Evolutionary conservation across 2,329 filamentous ascomycete species (phyloP).

Genomic region (Torrubiellomyces zombiae): DNA sequence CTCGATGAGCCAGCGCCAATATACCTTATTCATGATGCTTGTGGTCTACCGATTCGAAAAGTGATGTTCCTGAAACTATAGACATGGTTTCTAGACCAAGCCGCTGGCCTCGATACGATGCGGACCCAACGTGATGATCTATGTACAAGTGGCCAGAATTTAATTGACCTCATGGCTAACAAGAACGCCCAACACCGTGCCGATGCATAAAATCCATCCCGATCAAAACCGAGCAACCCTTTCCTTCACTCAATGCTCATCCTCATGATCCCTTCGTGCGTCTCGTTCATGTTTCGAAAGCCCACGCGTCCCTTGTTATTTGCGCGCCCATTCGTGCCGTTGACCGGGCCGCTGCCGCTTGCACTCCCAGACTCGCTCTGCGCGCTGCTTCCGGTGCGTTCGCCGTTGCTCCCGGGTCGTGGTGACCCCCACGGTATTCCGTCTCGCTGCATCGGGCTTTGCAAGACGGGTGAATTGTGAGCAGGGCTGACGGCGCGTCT

Average conservation of each 20-base stretch:
- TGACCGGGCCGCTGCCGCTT: constrained; percentile 11
- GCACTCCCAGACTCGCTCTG: constrained; percentile 32
- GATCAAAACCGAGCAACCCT: too few relatives aligned
- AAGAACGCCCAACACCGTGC: too few relatives aligned
- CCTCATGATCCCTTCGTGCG: constrained; percentile 88
- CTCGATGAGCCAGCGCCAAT: too few relatives aligned
- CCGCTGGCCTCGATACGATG: too few relatives aligned
- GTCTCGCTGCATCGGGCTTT: constrained; percentile 66
- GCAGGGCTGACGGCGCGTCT: constrained; percentile 78
- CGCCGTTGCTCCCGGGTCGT: constrained; percentile 43
- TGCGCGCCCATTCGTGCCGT: constrained; percentile 22
- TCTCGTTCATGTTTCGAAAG: constrained; percentile 86
- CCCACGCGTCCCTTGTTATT: constrained; percentile 50
- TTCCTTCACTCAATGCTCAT: constrained; percentile 98
- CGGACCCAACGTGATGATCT: too few relatives aligned
- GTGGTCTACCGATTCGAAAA: too few relatives aligned
- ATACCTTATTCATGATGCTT: too few relatives aligned
- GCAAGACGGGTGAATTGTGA: constrained; percentile 76
- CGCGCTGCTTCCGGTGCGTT: constrained; percentile 32
- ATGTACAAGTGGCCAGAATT: too few relatives aligned
- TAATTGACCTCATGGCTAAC: too few relatives aligned
- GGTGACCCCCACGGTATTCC: constrained; percentile 55
- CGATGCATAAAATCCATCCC: constrained; percentile 5
- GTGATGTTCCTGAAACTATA: too few relatives aligned
- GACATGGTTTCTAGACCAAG: too few relatives aligned